phyloP scores from a whole-genome alignment of 202 grass and related monocot genomes.

The Zoysia matrella region DNA sequence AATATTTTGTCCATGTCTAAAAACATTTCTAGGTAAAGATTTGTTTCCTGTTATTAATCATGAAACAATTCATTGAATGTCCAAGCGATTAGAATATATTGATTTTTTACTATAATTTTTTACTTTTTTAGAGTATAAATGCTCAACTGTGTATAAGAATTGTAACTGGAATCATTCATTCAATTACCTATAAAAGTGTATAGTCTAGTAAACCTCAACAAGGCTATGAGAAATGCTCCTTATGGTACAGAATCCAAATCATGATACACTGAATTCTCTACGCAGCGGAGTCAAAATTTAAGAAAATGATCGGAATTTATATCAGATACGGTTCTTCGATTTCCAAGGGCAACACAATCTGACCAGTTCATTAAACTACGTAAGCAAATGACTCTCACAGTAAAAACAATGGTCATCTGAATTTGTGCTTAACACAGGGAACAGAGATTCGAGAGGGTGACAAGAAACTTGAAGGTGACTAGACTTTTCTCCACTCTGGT shows the following conservation, averaged over 20 bases:
- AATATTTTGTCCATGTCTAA: not conserved
- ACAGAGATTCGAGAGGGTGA: conserved; percentile 80
- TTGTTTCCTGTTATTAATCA: not conserved
- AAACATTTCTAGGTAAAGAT: conserved; percentile 10
- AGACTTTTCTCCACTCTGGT: conserved; percentile 88
- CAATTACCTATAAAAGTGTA: not conserved
- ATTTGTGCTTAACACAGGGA: conserved; percentile 57
- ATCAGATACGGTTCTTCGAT: conserved; percentile 1
- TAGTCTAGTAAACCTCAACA: not conserved
- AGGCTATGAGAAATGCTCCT: not conserved
- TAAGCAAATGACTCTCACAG: not conserved
- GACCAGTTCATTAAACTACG: not conserved
- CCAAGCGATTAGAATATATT: not conserved
- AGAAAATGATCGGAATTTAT: not conserved
- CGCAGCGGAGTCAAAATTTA: not conserved
- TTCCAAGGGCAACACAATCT: not conserved
- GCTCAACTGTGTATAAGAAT: not conserved
- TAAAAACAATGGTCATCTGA: conserved; percentile 28
- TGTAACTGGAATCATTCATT: not conserved
- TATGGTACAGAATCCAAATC: not conserved
- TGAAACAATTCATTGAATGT: not conserved
- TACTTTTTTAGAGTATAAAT: not conserved
- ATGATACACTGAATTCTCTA: not conserved
- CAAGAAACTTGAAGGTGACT: conserved; percentile 79
- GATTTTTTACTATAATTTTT: too few relatives aligned